phyloP scores from a whole-genome alignment of 768 basidiomycete genomes.

The Mycena rosella region DNA sequence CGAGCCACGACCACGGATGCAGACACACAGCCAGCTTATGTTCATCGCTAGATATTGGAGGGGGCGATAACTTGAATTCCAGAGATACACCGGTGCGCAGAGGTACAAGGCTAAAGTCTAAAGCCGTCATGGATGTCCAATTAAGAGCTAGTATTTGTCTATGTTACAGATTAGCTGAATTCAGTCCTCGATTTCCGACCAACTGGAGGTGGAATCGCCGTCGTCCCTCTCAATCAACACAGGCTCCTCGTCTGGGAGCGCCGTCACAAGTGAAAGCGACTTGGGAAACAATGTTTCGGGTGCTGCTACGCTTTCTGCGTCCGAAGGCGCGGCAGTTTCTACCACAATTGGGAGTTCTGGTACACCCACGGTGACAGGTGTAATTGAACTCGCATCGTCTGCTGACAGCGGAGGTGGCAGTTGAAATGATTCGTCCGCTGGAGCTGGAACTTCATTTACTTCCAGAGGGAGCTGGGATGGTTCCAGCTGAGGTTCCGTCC shows the following conservation, averaged over 20 bases:
- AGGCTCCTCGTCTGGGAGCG: slow-evolving; percentile 10
- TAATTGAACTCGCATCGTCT: background rate
- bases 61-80: slow-evolving; percentile 53
- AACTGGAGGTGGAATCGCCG: slow-evolving; percentile 7
- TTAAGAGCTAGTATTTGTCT: slow-evolving; percentile 2
- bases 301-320: background rate
- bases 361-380: background rate
- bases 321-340: too few species aligned
- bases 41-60: slow-evolving; percentile 35
- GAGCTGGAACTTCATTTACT: too few species aligned
- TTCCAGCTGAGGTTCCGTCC: too few species aligned
- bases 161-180: background rate
- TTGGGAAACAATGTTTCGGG: background rate
- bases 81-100: slow-evolving; percentile 58
- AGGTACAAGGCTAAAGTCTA: too few species aligned
- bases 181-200: slow-evolving; percentile 17
- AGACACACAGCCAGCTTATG: slow-evolving; percentile 75
- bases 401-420: background rate
- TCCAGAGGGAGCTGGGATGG: too few species aligned
- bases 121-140: background rate
- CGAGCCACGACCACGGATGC: slow-evolving; percentile 91
- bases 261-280: slow-evolving; percentile 6
- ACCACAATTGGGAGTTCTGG: too few species aligned
- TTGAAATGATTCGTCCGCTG: background rate
- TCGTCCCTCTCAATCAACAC: slow-evolving; percentile 13